Evolutionary conservation across 1,284 basidiomycete genomes (phyloP).

Genomic region (Heterobasidion annosum): DNA sequence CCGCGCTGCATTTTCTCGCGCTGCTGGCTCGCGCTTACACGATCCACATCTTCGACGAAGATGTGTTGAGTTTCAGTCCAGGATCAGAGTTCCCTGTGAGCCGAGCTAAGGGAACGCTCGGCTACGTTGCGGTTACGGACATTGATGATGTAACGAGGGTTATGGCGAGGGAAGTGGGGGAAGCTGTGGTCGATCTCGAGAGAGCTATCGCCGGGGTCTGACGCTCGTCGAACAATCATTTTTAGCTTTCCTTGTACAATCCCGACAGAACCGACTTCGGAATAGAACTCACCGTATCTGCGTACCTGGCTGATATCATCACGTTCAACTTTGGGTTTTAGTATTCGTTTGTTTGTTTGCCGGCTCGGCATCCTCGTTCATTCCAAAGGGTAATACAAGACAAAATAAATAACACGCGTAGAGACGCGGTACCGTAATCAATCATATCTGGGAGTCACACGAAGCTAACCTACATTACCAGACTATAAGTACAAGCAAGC

Average conservation of each 20-base stretch:
- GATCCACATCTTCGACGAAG: conserved; percentile 35
- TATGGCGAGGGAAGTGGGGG: conserved; percentile 71
- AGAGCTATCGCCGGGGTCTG: conserved; percentile 21
- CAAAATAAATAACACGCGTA: too few relatives aligned
- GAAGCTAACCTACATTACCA: too few relatives aligned
- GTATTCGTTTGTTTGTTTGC: too few relatives aligned
- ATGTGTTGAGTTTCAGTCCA: conserved; percentile 9
- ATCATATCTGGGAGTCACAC: too few relatives aligned
- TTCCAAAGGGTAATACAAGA: too few relatives aligned
- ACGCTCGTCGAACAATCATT: not conserved
- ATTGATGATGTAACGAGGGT: conserved; percentile 63
- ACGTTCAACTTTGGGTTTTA: too few relatives aligned
- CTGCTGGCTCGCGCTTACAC: conserved; percentile 50
- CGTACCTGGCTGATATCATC: too few relatives aligned
- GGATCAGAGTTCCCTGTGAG: conserved; percentile 26
- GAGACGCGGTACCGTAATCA: too few relatives aligned
- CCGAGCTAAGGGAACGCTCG: conserved; percentile 54
- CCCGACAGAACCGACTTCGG: too few relatives aligned
- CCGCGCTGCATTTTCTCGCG: conserved; percentile 73
- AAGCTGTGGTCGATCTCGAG: conserved; percentile 44
- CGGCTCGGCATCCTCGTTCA: too few relatives aligned
- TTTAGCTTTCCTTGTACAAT: not conserved
- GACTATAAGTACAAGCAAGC: too few relatives aligned
- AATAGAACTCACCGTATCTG: too few relatives aligned
- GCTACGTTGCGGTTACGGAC: conserved; percentile 69